A percentile compares a stretch with the other conserved stretches of the same genome.
Conservation (phyloP, 352 stramenopile species). For the Pythium apleroticum region DNA sequence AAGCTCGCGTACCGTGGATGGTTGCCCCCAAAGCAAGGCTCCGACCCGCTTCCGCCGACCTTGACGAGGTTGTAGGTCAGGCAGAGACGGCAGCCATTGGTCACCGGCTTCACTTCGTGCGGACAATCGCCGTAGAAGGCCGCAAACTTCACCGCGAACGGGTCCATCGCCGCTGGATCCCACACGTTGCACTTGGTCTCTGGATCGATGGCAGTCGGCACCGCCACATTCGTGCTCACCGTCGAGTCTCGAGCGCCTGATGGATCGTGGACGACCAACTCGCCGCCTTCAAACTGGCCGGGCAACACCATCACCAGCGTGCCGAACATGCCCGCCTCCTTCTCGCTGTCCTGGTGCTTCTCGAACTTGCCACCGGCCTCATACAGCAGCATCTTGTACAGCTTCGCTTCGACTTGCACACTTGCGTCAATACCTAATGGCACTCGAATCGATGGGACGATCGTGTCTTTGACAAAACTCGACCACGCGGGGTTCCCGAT, state of each 20-base stretch:
- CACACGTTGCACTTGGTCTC: background rate
- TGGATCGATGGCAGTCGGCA: background rate
- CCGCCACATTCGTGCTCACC: background rate
- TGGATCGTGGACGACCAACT: constrained; percentile 21
- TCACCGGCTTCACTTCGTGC: constrained; percentile 22
- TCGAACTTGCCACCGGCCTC: constrained; percentile 40
- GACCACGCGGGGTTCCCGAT: constrained; percentile 20
- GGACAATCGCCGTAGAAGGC: constrained; percentile 27
- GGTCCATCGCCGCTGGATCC: constrained; percentile 1
- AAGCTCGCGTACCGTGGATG: constrained; percentile 1
- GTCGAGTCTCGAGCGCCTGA: background rate
- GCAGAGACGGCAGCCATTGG: constrained; percentile 17
- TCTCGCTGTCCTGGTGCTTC: constrained; percentile 51
- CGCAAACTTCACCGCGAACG: constrained; percentile 22
- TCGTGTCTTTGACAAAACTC: background rate
- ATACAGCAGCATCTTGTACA: constrained; percentile 52
- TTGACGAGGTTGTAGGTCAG: constrained; percentile 26
- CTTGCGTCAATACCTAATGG: constrained; percentile 16
- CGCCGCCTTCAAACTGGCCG: constrained; percentile 19
- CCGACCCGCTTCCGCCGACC: background rate
- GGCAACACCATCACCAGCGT: constrained; percentile 49
- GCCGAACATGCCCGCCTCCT: constrained; percentile 50
- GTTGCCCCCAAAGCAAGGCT: constrained; percentile 6
- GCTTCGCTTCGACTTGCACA: constrained; percentile 16
- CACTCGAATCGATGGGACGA: constrained; percentile 13